Percentiles rank a stretch among this genome's conserved stretches.
Evolutionary conservation across 2,329 filamentous ascomycete genomes (phyloP).

Genomic region (Drechslerella stenobrocha): DNA sequence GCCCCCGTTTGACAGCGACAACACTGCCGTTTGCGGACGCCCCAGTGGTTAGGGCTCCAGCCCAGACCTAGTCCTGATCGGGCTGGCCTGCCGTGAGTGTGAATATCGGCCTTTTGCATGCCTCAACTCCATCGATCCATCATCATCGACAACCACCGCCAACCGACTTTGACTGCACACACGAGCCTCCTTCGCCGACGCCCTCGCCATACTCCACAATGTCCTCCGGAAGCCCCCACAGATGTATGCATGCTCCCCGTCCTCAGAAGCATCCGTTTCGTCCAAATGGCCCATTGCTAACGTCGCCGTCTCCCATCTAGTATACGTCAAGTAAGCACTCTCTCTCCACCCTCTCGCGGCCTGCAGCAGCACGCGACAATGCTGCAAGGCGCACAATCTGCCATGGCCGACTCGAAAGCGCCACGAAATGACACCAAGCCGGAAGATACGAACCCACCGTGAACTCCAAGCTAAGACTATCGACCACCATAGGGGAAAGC

Average conservation of each 20-base stretch:
- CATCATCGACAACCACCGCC: constrained; percentile 45
- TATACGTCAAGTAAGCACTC: constrained; percentile 83
- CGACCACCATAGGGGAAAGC: constrained; percentile 73
- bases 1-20: constrained; percentile 20
- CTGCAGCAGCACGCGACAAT: constrained; percentile 29
- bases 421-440: not conserved
- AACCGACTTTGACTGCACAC: constrained; percentile 17
- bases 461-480: constrained; percentile 49
- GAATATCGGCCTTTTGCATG: constrained; percentile 48
- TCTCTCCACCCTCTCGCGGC: constrained; percentile 15
- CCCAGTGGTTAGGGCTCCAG: constrained; percentile 40
- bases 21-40: constrained; percentile 8
- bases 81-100: constrained; percentile 39
- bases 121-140: constrained; percentile 46
- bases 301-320: constrained; percentile 58
- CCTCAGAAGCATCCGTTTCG: constrained; percentile 2
- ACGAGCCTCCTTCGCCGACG: constrained; percentile 42
- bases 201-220: constrained; percentile 65
- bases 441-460: not conserved
- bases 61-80: constrained; percentile 32
- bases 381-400: constrained; percentile 16
- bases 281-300: constrained; percentile 46
- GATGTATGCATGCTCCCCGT: constrained; percentile 68
- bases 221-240: constrained; percentile 84
- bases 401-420: not conserved